Evolutionary conservation across 139 green algal species (phyloP), one percentile per base, ranked within the genome.

Genomic region (Microglena sp.): DNA sequence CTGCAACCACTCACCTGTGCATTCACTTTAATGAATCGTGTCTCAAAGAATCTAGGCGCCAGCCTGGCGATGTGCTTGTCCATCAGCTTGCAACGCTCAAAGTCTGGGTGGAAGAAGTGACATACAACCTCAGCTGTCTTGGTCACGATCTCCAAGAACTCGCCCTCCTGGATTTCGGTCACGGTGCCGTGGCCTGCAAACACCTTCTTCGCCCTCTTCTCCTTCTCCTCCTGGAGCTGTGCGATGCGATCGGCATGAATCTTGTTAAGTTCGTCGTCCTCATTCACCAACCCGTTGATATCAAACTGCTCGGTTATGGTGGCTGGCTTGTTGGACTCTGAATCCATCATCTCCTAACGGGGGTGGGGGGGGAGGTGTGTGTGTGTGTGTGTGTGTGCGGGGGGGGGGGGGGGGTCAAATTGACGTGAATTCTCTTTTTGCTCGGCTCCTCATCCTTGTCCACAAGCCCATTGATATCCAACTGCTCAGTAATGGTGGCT

Each of bases 51-150:
- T 34, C 89, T 86, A 30, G 64, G 66, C 2, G 73, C 72, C 21
- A 98, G 70, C 7, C 70, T 58, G 3, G 56, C 30, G 8, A 98
- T 53, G 75, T 98, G 92, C 78, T 94, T 92, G 82, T 98, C 86
- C 69, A 98, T 84, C 56, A 98, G 89, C 79, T 94, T 94, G 82
- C 93, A 97, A 8, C 90, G 80, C 69, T 94, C 83, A 84, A 98
- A 98, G 54, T 95, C 89, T n/a, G 73, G 63, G 69, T 97, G 92
- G 73, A 87, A 98, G 61, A 98, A 97, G 72, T 98, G 93, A 34
- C 64, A 78, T 0, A 97, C 84, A 26, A 95, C 86, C 0, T 61
- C 60, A 32, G 86, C 70, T 43, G 87, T 88, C 43, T 89, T 79
- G 7, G 91, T 98, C 1, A 96, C 88, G 7, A 84, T 70, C 60